Evolutionary conservation across 371 early-diverging fungal genomes (phyloP).

Genomic region (Mucor sp.): DNA sequence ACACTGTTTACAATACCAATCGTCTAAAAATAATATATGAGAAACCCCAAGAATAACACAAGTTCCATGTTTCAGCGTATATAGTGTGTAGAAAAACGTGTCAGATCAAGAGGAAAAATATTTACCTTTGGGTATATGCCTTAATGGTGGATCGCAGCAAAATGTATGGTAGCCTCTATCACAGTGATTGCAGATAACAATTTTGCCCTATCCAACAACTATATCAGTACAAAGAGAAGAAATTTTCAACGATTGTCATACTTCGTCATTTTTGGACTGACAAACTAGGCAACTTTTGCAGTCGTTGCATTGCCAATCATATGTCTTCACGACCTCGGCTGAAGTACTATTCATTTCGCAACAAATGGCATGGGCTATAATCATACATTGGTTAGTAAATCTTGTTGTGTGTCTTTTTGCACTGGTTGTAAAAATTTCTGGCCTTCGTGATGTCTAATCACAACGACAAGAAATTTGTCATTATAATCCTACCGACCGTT

Average conservation of each 20-base stretch:
- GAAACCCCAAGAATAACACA: neutral
- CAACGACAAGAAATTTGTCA: neutral
- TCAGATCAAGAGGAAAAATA: neutral
- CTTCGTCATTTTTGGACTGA: conserved; percentile 41
- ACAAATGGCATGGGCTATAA: conserved; percentile 36
- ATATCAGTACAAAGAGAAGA: conserved; percentile 13
- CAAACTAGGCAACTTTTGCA: conserved; percentile 46
- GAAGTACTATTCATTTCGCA: conserved; percentile 26
- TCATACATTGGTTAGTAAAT: neutral
- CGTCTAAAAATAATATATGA: conserved; percentile 25
- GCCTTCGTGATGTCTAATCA: neutral
- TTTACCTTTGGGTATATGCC: conserved; percentile 39
- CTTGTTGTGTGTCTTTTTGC: neutral
- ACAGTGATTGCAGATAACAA: conserved; percentile 39
- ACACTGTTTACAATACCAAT: conserved; percentile 44
- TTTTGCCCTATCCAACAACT: conserved; percentile 23
- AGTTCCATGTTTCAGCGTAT: conserved; percentile 6
- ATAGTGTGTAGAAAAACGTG: neutral
- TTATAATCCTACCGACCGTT: conserved; percentile 36
- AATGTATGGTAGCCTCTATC: conserved; percentile 41
- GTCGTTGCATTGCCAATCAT: conserved; percentile 51
- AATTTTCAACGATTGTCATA: conserved; percentile 20
- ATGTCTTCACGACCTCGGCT: conserved; percentile 33
- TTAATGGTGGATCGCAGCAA: conserved; percentile 36
- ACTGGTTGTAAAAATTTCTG: neutral